Conservation (phyloP, 176 grass and related monocot genomes). For the Carex myosuroides region DNA sequence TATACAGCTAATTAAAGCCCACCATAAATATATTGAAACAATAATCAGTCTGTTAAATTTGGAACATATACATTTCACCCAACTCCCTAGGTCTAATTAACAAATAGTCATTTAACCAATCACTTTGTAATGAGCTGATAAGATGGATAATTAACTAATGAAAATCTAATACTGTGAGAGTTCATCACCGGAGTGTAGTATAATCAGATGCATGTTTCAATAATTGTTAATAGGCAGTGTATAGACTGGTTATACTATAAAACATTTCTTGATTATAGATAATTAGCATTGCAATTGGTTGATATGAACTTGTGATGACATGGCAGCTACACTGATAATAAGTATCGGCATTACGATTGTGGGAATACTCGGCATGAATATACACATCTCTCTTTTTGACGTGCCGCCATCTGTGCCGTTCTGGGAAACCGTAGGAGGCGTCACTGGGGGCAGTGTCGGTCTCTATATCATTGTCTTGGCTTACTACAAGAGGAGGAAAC, state of each 20-base stretch:
- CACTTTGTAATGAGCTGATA: not conserved
- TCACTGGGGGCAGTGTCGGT: constrained; percentile 25
- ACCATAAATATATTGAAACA: no score
- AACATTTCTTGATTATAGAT: no score
- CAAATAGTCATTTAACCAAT: not conserved
- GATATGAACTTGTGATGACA: not conserved
- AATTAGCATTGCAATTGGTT: not conserved
- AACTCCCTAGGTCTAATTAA: not conserved
- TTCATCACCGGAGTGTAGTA: no score
- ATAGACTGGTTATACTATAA: no score
- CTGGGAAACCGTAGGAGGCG: constrained; percentile 29
- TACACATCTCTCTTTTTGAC: constrained; percentile 34
- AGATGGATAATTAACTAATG: not conserved
- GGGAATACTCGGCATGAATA: constrained; percentile 50
- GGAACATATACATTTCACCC: not conserved
- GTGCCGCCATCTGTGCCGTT: not conserved
- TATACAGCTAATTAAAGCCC: no score
- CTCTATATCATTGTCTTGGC: constrained; percentile 41
- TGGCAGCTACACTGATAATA: constrained; percentile 35
- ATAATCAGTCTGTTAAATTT: no score
- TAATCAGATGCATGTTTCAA: no score
- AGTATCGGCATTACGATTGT: constrained; percentile 31
- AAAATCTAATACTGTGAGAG: no score
- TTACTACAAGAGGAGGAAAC: constrained; percentile 34
- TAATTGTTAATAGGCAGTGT: no score